A percentile compares a stretch with the other conserved stretches of the same genome.
These are phyloP conservation scores for Lagenaria siceraria DNA, from an alignment of 306 rosid genomes.

Conservation along the genomic window DNA sequence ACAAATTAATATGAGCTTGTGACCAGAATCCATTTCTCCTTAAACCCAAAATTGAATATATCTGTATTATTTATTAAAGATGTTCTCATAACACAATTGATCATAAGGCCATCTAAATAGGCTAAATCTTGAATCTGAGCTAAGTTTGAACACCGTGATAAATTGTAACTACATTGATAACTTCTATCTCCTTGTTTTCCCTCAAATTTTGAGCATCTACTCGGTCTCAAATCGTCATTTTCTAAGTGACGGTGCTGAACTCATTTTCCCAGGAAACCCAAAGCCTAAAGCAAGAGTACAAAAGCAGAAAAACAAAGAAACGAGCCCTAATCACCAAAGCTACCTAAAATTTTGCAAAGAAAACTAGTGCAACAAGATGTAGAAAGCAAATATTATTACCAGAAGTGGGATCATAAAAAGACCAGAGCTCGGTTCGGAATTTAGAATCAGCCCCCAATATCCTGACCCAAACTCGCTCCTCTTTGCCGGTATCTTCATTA, in stretches of 20 bases:
- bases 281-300: neutral
- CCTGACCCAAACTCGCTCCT: slow-evolving; percentile 87
- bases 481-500: slow-evolving; percentile 25
- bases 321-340: neutral
- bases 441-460: slow-evolving; percentile 60
- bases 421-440: slow-evolving; percentile 82
- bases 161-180: neutral
- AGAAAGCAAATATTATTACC: slow-evolving; percentile 22
- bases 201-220: neutral
- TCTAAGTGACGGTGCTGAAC: no score
- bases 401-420: slow-evolving; percentile 67
- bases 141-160: neutral
- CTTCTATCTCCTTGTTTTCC: neutral
- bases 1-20: neutral
- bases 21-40: neutral
- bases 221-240: neutral
- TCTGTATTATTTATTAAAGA: neutral
- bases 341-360: neutral
- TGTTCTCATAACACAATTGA: neutral
- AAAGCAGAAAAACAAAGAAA: neutral
- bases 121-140: neutral
- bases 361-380: neutral
- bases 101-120: neutral
- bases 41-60: neutral
- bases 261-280: neutral